Evolutionary conservation across 805 yeast species (phyloP).

Genomic region (Metschnikowia dekortorum): DNA sequence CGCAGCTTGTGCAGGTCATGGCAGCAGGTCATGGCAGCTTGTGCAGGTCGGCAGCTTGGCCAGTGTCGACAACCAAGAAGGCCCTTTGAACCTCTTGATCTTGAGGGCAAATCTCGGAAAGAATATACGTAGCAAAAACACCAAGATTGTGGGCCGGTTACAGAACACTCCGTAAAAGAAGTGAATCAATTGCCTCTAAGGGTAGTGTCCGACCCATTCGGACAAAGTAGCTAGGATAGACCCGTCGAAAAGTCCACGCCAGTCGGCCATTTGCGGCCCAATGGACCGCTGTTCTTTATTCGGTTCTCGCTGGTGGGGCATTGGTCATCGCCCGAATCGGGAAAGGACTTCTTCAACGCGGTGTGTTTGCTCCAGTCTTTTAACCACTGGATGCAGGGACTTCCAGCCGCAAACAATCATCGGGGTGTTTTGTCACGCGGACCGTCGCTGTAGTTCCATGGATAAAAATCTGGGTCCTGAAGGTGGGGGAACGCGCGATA

Average conservation of each 20-base stretch:
- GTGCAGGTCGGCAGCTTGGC: too few relatives aligned
- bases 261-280: slow-evolving; percentile 33
- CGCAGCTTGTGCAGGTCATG: too few relatives aligned
- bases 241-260: slow-evolving; percentile 39
- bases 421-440: slow-evolving; percentile 79
- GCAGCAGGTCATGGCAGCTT: too few relatives aligned
- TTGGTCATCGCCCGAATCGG: slow-evolving; percentile 56
- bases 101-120: too few relatives aligned
- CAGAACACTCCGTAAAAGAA: too few relatives aligned
- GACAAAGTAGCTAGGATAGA: slow-evolving; percentile 10
- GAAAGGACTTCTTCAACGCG: slow-evolving; percentile 62
- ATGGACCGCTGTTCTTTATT: slow-evolving; percentile 43
- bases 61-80: too few relatives aligned
- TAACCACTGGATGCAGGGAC: slow-evolving; percentile 86
- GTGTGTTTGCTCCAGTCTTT: slow-evolving; percentile 72
- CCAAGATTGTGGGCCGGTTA: too few relatives aligned
- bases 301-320: slow-evolving; percentile 74
- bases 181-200: too few relatives aligned
- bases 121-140: too few relatives aligned
- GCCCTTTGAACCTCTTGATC: too few relatives aligned
- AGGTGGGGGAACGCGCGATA: slow-evolving; percentile 56
- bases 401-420: slow-evolving; percentile 57
- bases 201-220: too few relatives aligned
- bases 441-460: slow-evolving; percentile 78
- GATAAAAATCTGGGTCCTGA: slow-evolving; percentile 76